These are phyloP conservation scores for Nakazawaea populi DNA, from an alignment of 805 yeast genomes.

Conservation along the genomic window DNA sequence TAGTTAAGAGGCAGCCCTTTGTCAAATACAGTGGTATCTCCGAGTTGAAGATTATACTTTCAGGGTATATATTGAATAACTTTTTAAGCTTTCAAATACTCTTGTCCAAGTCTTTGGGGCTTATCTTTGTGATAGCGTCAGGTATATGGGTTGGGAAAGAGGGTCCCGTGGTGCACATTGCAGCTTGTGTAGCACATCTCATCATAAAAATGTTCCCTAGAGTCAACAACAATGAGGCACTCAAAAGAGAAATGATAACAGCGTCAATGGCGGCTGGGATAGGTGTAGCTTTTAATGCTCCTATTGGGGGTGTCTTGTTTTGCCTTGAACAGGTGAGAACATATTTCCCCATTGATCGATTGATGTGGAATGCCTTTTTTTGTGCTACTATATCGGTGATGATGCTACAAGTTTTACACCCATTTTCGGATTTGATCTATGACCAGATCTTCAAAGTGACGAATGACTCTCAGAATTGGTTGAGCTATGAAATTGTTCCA, in stretches of 20 bases:
- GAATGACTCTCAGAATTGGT: slow-evolving; percentile 62
- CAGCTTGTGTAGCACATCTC: slow-evolving; percentile 50
- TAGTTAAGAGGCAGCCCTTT: slow-evolving; percentile 27
- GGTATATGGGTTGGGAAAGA: slow-evolving; percentile 85
- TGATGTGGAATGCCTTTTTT: slow-evolving; percentile 82
- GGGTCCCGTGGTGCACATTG: slow-evolving; percentile 80
- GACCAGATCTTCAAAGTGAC: slow-evolving; percentile 52
- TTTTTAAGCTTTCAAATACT: slow-evolving; percentile 50
- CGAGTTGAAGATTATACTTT: slow-evolving; percentile 61
- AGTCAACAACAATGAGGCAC: slow-evolving; percentile 44
- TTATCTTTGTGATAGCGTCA: slow-evolving; percentile 61
- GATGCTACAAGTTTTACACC: slow-evolving; percentile 45
- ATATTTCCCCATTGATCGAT: slow-evolving; percentile 53
- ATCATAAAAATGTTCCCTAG: slow-evolving; percentile 28
- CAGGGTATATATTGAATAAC: slow-evolving; percentile 52
- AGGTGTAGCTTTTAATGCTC: slow-evolving; percentile 80
- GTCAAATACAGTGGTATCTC: slow-evolving; percentile 62
- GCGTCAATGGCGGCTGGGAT: slow-evolving; percentile 85
- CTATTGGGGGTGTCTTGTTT: slow-evolving; percentile 83
- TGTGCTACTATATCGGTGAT: slow-evolving; percentile 71
- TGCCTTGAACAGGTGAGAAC: slow-evolving; percentile 64
- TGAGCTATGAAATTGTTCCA: slow-evolving; percentile 63
- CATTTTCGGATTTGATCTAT: slow-evolving; percentile 37
- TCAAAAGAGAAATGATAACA: slow-evolving; percentile 56
- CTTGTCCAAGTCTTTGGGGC: slow-evolving; percentile 49